Evolutionary conservation across 2,329 filamentous ascomycete species (phyloP), one percentile per base, ranked within the genome.

Genomic region (Calonectria leucothoes): DNA sequence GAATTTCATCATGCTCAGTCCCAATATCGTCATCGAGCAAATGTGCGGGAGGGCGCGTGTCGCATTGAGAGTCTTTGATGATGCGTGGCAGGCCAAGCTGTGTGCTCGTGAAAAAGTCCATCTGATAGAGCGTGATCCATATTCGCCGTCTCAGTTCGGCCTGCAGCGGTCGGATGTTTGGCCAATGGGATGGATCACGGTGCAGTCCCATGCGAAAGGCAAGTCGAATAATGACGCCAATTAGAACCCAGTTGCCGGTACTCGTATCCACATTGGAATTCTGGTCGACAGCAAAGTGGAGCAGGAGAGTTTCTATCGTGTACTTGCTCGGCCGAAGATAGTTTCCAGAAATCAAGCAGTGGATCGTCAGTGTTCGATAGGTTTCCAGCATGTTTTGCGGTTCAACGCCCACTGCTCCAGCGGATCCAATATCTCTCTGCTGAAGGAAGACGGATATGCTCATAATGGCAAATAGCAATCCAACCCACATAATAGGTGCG

Each of bases 61-160:
- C 73, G 39, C 72, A 78, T 33, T 75, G 76, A 8, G 70, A 70
- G 33, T 78, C 74, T 15, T 78, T 77, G 27, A 74, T 74, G 15
- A 78, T 72, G n/a, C 74, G 74, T 6, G 76, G 76, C 3, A 78
- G 51, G 29, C 76, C 70, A 5, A 75, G 59, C 37, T 78, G 75
- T 4, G 72, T 75, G 55, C 74, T 78, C 1, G 74, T 78, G 23
- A 78, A 78, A 29, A 77, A 78, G 23, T 78, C 69, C 66, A 76
- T 70, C 25, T 75, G 74, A n/a, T 78, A 75, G 2, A 78, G 31
- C 2, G 66, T 63, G 48, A 73, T 75, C 76, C 74, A 78, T 3
- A 72, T 49, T 4, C 76, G 63, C 37, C 76, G 51, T 15, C 74
- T 59, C 37, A 78, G 66, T 31, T 78, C 74, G 35, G 74, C 74